Conservation (phyloP, 371 early-diverging fungal species). For the Phascolomyces articulosus region DNA sequence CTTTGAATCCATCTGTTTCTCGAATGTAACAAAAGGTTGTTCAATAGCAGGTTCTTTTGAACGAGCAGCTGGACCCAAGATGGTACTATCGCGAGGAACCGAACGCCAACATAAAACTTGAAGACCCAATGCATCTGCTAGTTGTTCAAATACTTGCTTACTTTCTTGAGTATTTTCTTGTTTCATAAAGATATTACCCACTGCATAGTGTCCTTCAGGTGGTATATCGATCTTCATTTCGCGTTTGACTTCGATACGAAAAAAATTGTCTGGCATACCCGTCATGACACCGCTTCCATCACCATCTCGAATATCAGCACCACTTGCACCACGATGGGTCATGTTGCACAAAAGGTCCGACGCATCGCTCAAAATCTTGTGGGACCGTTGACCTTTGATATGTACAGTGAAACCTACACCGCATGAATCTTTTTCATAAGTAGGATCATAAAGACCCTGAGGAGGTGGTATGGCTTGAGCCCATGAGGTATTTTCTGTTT, state of each 20-base stretch:
- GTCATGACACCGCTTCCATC: conserved; percentile 94
- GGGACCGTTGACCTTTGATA: conserved; percentile 82
- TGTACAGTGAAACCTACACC: conserved; percentile 97
- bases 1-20: conserved; percentile 59
- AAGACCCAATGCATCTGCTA: conserved; percentile 73
- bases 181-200: conserved; percentile 92
- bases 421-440: conserved; percentile 91
- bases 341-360: conserved; percentile 91
- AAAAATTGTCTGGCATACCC: conserved; percentile 89
- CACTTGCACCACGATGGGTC: conserved; percentile 95
- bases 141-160: conserved; percentile 76
- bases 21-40: conserved; percentile 88
- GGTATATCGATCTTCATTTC: conserved; percentile 71
- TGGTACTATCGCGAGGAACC: conserved; percentile 84
- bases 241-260: conserved; percentile 64
- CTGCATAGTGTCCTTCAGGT: conserved; percentile 84
- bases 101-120: conserved; percentile 88
- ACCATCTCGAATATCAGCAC: conserved; percentile 88
- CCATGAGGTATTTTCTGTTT: conserved; percentile 58
- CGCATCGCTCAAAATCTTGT: conserved; percentile 90
- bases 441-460: conserved; percentile 91
- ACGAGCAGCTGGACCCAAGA: conserved; percentile 87
- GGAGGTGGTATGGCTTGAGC: conserved; percentile 80
- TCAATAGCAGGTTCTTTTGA: conserved; percentile 92
- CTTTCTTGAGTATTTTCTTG: conserved; percentile 60